These are phyloP conservation scores for Mangifera indica DNA, from an alignment of 345 rosid species.

Conservation along the genomic window DNA sequence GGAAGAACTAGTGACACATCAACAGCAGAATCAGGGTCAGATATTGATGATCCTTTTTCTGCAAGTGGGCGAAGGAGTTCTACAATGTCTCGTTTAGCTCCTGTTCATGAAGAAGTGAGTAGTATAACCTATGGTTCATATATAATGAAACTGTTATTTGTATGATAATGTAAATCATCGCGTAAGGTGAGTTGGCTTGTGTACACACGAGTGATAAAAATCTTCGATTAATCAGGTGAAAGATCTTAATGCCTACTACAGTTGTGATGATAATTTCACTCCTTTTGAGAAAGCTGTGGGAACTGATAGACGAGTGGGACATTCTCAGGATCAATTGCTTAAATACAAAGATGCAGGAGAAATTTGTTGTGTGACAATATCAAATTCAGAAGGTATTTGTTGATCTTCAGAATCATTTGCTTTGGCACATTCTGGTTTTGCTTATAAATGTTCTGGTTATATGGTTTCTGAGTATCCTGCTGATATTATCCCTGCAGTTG, in stretches of 20 bases:
- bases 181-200: background rate
- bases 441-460: background rate
- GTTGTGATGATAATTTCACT: slow-evolving; percentile 60
- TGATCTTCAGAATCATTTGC: background rate
- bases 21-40: slow-evolving; percentile 59
- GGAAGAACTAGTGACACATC: slow-evolving; percentile 49
- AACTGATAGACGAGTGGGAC: slow-evolving; percentile 27
- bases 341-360: slow-evolving; percentile 21
- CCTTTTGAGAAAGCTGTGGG: slow-evolving; percentile 34
- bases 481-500: background rate
- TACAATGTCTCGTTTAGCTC: slow-evolving; percentile 40
- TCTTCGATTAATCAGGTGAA: slow-evolving; percentile 43
- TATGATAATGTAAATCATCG: background rate
- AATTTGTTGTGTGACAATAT: slow-evolving; percentile 22
- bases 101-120: slow-evolving; percentile 70
- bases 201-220: background rate
- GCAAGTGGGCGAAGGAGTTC: slow-evolving; percentile 41
- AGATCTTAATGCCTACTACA: slow-evolving; percentile 64
- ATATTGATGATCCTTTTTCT: slow-evolving; percentile 56
- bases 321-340: slow-evolving; percentile 32
- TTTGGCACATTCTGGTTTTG: slow-evolving; percentile 4
- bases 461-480: background rate
- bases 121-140: slow-evolving; percentile 14
- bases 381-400: slow-evolving; percentile 39
- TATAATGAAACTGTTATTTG: background rate